phyloP scores from a whole-genome alignment of 2,329 filamentous ascomycete species.

The Aspergillus versicolor region DNA sequence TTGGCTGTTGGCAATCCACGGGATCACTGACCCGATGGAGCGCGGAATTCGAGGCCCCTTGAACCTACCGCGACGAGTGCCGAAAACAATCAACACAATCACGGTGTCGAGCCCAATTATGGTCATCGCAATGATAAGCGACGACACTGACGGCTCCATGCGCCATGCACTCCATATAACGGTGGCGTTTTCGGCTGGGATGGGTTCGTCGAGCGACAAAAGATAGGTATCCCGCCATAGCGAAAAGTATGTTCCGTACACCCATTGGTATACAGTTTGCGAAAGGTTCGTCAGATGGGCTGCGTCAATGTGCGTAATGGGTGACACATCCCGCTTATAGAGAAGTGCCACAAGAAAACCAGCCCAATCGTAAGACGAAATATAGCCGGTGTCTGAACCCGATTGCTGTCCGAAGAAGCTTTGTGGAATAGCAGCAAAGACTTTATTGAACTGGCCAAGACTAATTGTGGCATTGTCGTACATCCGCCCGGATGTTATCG shows the following conservation, averaged over 20 bases:
- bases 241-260: constrained; percentile 36
- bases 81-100: constrained; percentile 33
- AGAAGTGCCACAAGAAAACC: constrained; percentile 34
- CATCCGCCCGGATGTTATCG: constrained; percentile 27
- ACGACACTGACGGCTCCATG: constrained; percentile 31
- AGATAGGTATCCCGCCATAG: constrained; percentile 36
- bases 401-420: constrained; percentile 30
- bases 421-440: constrained; percentile 35
- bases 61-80: constrained; percentile 33
- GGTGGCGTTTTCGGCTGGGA: constrained; percentile 25
- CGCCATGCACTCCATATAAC: constrained; percentile 31
- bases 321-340: constrained; percentile 27
- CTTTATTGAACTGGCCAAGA: constrained; percentile 37
- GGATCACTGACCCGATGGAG: constrained; percentile 34
- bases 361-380: constrained; percentile 36
- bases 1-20: constrained; percentile 35
- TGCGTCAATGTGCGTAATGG: constrained; percentile 26
- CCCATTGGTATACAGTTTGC: constrained; percentile 34
- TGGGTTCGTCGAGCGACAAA: constrained; percentile 20
- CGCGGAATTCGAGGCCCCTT: constrained; percentile 33
- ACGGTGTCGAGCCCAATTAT: constrained; percentile 34
- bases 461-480: constrained; percentile 34
- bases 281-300: constrained; percentile 25
- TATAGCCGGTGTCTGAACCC: constrained; percentile 22
- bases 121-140: constrained; percentile 26